phyloP scores from a whole-genome alignment of 345 rosid genomes.

The Arabis alpina region DNA sequence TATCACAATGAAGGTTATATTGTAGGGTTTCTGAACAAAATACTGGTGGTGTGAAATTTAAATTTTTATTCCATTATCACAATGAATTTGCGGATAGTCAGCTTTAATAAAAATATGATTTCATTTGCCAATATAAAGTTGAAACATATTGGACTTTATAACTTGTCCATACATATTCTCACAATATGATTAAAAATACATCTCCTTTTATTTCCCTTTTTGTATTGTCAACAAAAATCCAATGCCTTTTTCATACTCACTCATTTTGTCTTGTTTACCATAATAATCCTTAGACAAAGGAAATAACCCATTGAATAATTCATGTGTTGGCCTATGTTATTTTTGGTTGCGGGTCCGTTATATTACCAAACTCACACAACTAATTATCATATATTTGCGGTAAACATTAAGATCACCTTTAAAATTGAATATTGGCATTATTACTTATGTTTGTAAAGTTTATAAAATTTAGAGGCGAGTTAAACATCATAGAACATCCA shows the following conservation, averaged over 20 bases:
- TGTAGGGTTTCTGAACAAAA: neutral
- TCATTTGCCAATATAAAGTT: constrained; percentile 42
- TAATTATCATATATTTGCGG: neutral
- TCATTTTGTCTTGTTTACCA: constrained; percentile 46
- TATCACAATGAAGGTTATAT: too few species aligned
- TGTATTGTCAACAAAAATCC: constrained; percentile 54
- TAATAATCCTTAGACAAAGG: constrained; percentile 35
- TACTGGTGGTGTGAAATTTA: constrained; percentile 8
- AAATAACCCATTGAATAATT: constrained; percentile 20
- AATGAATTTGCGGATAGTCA: constrained; percentile 9
- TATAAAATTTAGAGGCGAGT: neutral
- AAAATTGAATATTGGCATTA: constrained; percentile 1
- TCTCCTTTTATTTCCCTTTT: constrained; percentile 38
- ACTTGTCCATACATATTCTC: constrained; percentile 49
- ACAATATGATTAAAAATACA: constrained; percentile 29
- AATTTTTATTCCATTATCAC: neutral
- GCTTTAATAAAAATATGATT: constrained; percentile 26
- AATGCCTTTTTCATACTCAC: constrained; percentile 51
- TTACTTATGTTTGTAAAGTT: neutral
- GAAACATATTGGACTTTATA: constrained; percentile 40
- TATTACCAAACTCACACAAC: constrained; percentile 9
- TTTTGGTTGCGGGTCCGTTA: constrained; percentile 28
- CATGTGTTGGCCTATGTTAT: constrained; percentile 30
- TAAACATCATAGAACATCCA: neutral
- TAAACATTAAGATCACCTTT: neutral